A percentile compares a stretch with the other conserved stretches of the same genome.
phyloP scores from a whole-genome alignment of 192 early-diverging fungal genomes.

The Phycomyces nitens region DNA sequence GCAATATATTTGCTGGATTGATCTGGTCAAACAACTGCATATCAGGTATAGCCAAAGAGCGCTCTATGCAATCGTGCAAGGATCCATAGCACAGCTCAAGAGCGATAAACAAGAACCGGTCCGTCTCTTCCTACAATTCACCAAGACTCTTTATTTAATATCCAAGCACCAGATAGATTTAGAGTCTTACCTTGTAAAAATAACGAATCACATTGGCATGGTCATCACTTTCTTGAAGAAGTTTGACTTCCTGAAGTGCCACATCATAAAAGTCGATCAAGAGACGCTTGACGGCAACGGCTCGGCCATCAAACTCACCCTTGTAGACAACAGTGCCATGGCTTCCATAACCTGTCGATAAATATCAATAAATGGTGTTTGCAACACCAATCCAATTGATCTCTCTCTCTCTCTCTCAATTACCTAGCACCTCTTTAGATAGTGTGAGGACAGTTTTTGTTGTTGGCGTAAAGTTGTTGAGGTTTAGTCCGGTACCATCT shows the following conservation, averaged over 20 bases:
- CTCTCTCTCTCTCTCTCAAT: not conserved
- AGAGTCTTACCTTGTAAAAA: slow-evolving; percentile 66
- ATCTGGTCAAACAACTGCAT: slow-evolving; percentile 46
- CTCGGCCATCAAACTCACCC: slow-evolving; percentile 87
- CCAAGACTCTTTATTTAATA: too few species aligned
- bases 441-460: slow-evolving; percentile 19
- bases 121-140: slow-evolving; percentile 62
- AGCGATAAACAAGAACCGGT: slow-evolving; percentile 95
- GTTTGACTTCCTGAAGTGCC: slow-evolving; percentile 88
- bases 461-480: slow-evolving; percentile 6
- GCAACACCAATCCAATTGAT: not conserved
- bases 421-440: slow-evolving; percentile 29
- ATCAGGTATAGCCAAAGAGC: slow-evolving; percentile 41
- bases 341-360: slow-evolving; percentile 77
- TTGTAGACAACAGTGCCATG: slow-evolving; percentile 97
- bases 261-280: slow-evolving; percentile 95
- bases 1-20: slow-evolving; percentile 66
- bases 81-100: slow-evolving; percentile 91
- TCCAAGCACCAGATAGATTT: too few species aligned
- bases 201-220: slow-evolving; percentile 98
- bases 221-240: slow-evolving; percentile 89
- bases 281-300: slow-evolving; percentile 92
- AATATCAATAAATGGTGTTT: not conserved
- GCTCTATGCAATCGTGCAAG: slow-evolving; percentile 81
- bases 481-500: slow-evolving; percentile 7